Evolutionary conservation across 331 rosid species (phyloP).

Genomic region (Prunus yedoensis): DNA sequence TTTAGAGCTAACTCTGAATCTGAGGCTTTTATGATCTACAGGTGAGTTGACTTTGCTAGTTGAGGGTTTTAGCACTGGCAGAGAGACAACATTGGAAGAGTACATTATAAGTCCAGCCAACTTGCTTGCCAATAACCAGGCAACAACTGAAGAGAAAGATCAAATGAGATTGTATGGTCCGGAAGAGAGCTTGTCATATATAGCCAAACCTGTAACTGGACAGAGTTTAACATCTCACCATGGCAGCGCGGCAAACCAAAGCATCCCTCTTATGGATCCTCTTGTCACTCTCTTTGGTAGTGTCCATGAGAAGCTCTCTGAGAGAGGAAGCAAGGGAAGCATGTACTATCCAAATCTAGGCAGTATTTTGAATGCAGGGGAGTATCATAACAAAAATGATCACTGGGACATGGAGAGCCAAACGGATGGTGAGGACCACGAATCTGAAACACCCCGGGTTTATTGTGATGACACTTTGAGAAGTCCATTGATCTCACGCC

Average conservation of each 20-base stretch:
- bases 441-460: background rate
- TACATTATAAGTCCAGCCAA: slow-evolving; percentile 12
- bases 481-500: slow-evolving; percentile 25
- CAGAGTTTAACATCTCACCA: slow-evolving; percentile 9
- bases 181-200: slow-evolving; percentile 15
- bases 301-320: slow-evolving; percentile 25
- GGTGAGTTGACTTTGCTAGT: slow-evolving; percentile 32
- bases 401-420: slow-evolving; percentile 29
- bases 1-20: background rate
- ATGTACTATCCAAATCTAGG: slow-evolving; percentile 1
- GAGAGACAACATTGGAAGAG: slow-evolving; percentile 26
- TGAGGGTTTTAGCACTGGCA: slow-evolving; percentile 27
- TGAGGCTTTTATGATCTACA: background rate
- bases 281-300: slow-evolving; percentile 29
- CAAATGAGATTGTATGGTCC: slow-evolving; percentile 6
- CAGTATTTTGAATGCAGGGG: background rate
- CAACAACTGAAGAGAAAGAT: background rate
- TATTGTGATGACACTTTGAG: slow-evolving; percentile 18
- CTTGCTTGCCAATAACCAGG: background rate
- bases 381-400: slow-evolving; percentile 7
- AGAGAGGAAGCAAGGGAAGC: slow-evolving; percentile 9
- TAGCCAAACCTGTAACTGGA: slow-evolving; percentile 20
- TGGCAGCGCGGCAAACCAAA: slow-evolving; percentile 4
- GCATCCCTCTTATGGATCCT: slow-evolving; percentile 21
- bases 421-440: slow-evolving; percentile 14